Conservation (phyloP, 2,329 filamentous ascomycete genomes). For the Talaromyces sp. region DNA sequence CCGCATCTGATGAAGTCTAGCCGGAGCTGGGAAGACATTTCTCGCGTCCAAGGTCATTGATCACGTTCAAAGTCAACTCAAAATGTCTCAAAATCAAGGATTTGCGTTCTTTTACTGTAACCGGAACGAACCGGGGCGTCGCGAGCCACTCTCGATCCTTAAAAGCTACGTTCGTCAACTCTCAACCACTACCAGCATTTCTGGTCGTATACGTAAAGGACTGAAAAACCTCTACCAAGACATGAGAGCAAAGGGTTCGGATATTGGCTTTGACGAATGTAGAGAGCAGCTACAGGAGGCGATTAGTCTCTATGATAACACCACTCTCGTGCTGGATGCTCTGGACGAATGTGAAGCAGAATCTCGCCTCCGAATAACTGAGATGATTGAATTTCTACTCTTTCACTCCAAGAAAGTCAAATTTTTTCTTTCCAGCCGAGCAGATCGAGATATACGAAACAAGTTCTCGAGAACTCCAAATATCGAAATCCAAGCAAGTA, state of each 20-base stretch:
- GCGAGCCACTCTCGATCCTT: constrained; percentile 5
- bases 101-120: constrained; percentile 14
- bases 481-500: constrained; percentile 15
- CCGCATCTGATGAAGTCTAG: background rate
- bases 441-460: constrained; percentile 9
- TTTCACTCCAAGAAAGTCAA: background rate
- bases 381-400: constrained; percentile 1
- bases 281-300: constrained; percentile 3
- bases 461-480: constrained; percentile 6
- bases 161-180: constrained; percentile 11
- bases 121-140: constrained; percentile 9
- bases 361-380: constrained; percentile 1
- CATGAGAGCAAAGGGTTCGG: background rate
- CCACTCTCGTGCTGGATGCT: constrained; percentile 10
- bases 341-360: constrained; percentile 11
- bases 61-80: background rate
- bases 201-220: background rate
- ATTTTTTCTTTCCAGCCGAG: constrained; percentile 13
- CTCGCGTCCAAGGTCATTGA: constrained; percentile 12
- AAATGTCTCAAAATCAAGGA: background rate
- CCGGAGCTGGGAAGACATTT: constrained; percentile 13
- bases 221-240: constrained; percentile 1
- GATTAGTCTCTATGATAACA: background rate
- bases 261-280: constrained; percentile 5
- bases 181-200: constrained; percentile 3